Conservation (phyloP, 192 early-diverging fungal species). For the Phlyctochytrium arcticum region DNA sequence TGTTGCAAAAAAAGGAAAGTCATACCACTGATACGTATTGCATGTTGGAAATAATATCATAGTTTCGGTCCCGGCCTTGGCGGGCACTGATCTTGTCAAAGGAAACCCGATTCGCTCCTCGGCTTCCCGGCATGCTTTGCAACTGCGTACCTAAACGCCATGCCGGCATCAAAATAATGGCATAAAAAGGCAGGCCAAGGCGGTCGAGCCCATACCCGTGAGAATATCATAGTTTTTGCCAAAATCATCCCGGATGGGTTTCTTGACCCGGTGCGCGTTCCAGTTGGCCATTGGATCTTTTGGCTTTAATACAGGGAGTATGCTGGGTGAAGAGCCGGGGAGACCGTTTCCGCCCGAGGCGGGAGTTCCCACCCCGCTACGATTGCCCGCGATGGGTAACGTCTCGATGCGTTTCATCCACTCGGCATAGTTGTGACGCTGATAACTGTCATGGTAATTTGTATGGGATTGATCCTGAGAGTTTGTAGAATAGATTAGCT, state of each 20-base stretch:
- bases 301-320: too few relatives aligned
- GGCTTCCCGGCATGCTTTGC: not conserved
- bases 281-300: conserved; percentile 17
- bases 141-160: not conserved
- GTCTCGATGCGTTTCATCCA: conserved; percentile 6
- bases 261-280: conserved; percentile 35
- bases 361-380: conserved; percentile 10
- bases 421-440: conserved; percentile 34
- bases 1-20: too few relatives aligned
- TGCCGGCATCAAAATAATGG: not conserved
- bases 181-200: not conserved
- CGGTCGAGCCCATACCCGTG: conserved; percentile 21
- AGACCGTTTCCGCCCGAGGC: not conserved
- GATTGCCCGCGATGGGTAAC: conserved; percentile 20
- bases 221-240: conserved; percentile 41
- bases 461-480: not conserved
- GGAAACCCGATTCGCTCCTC: conserved; percentile 31
- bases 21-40: conserved; percentile 2
- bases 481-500: too few relatives aligned
- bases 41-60: conserved; percentile 38
- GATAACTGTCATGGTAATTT: conserved; percentile 38
- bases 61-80: conserved; percentile 25
- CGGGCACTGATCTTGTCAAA: conserved; percentile 39
- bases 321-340: not conserved
- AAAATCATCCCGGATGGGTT: conserved; percentile 24